Evolutionary conservation across 805 yeast species (phyloP), one percentile per base, ranked within the genome.

Genomic region (Kazachstania martiniae): DNA sequence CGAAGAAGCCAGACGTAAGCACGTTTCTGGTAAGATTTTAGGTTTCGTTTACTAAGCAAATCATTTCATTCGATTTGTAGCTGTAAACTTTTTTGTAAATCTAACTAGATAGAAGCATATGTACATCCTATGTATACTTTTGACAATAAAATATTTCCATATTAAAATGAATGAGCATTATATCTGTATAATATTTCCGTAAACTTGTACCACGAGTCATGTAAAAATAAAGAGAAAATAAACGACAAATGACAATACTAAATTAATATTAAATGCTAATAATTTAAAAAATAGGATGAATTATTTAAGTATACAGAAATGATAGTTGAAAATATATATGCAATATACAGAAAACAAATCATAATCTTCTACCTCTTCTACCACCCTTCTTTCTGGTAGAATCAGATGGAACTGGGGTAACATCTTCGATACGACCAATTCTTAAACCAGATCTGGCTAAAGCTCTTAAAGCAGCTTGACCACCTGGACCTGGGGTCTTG

Each of bases 351-450:
- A 23, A 23, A 19, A 23, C 18, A 37, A 54, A 54, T 71, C 70
- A 84, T 72, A 87, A 81, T 83, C 99, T 86, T 81, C 98, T 89
- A 89, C 99, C 99, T 80, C 99, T 87, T 78, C 98, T 91, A 84
- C 99, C 99, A 85, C 98, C 98, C 94, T 91, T 93, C 85, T 89
- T 84, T 82, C 99, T 91, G 70, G 98, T 93, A 61, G 97, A 87
- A 72, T 91, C 99, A 56, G 98, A 91, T 70, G 99, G 99, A 61
- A 91, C 87, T 70, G 98, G 98, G 57, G 99, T 91, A 56, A 91
- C 98, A 70, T 91, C 99, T 77, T 93, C 99, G 59, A 91, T 91
- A 74, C 99, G 86, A 61, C 99, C 99, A 55, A 91, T 91, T 80
- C 94, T 87, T 71, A 91, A 77, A 68, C 99, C 99, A 53, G 97